Percentiles rank a stretch among this genome's conserved stretches.
phyloP scores from a whole-genome alignment of 371 early-diverging fungal genomes.

The Lichtheimia ornata region DNA sequence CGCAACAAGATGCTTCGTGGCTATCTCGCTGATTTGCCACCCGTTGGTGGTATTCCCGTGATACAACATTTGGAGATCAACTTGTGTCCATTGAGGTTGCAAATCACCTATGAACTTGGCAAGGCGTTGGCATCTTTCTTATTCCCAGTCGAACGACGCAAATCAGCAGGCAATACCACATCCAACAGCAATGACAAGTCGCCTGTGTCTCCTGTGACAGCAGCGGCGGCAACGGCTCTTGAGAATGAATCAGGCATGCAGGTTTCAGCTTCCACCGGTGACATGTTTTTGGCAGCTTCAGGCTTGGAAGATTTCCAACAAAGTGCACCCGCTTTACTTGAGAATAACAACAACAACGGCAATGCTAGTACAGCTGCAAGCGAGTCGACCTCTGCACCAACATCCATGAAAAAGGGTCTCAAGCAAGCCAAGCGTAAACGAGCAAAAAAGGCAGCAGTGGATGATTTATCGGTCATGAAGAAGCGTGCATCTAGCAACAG shows the following conservation, averaged over 20 bases:
- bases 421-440: conserved; percentile 20
- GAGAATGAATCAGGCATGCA: neutral
- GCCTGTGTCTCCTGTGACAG: conserved; percentile 1
- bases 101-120: conserved; percentile 81
- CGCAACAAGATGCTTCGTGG: conserved; percentile 84
- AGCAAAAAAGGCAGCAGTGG: conserved; percentile 16
- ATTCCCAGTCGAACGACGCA: conserved; percentile 59
- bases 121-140: conserved; percentile 74
- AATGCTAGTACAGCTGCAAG: neutral
- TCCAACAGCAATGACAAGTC: no score
- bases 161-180: conserved; percentile 2
- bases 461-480: conserved; percentile 65
- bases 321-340: neutral
- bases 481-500: conserved; percentile 65
- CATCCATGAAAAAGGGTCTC: conserved; percentile 10
- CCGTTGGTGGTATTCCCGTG: conserved; percentile 86
- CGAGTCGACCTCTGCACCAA: neutral
- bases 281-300: conserved; percentile 1
- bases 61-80: conserved; percentile 87
- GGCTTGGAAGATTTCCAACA: neutral
- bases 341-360: neutral
- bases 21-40: conserved; percentile 73
- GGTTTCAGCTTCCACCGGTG: conserved; percentile 1
- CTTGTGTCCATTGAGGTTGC: conserved; percentile 75
- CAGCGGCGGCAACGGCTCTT: neutral